phyloP scores from a whole-genome alignment of 257 asterid genomes.

The Fraxinus americana region DNA sequence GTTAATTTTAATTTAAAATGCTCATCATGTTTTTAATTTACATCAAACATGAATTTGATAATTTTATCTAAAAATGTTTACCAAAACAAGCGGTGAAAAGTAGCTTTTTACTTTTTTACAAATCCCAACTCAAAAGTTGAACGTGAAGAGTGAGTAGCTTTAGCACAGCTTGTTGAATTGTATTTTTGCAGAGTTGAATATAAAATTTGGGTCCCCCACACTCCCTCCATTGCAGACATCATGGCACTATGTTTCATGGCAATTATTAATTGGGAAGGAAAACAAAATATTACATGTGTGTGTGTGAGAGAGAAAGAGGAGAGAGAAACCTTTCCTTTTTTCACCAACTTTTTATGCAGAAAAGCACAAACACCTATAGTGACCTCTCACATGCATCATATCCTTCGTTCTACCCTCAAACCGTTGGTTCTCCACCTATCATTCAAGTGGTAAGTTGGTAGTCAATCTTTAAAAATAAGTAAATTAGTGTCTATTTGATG shows the following conservation, averaged over 20 bases:
- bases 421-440: background rate
- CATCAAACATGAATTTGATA: no score
- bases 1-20: no score
- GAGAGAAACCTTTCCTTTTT: slow-evolving; percentile 1
- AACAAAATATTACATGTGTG: slow-evolving; percentile 11
- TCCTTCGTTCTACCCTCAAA: background rate
- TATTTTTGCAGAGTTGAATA: slow-evolving; percentile 59
- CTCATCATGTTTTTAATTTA: no score
- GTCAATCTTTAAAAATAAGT: no score
- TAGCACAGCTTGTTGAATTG: slow-evolving; percentile 62
- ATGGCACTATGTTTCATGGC: slow-evolving; percentile 46
- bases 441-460: background rate
- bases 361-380: slow-evolving; percentile 18
- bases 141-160: slow-evolving; percentile 73
- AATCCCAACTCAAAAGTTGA: slow-evolving; percentile 42
- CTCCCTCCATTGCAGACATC: slow-evolving; percentile 40
- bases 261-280: slow-evolving; percentile 30
- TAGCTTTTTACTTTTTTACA: slow-evolving; percentile 7
- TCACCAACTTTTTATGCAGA: slow-evolving; percentile 31
- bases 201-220: slow-evolving; percentile 46
- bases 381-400: slow-evolving; percentile 33
- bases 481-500: no score
- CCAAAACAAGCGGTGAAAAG: slow-evolving; percentile 26
- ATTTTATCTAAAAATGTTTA: no score
- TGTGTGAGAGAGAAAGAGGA: background rate